Percentiles rank a stretch among this genome's conserved stretches.
These are phyloP conservation scores for Schizochytrium sp. DNA, from an alignment of 108 stramenopile genomes.

Conservation along the genomic window DNA sequence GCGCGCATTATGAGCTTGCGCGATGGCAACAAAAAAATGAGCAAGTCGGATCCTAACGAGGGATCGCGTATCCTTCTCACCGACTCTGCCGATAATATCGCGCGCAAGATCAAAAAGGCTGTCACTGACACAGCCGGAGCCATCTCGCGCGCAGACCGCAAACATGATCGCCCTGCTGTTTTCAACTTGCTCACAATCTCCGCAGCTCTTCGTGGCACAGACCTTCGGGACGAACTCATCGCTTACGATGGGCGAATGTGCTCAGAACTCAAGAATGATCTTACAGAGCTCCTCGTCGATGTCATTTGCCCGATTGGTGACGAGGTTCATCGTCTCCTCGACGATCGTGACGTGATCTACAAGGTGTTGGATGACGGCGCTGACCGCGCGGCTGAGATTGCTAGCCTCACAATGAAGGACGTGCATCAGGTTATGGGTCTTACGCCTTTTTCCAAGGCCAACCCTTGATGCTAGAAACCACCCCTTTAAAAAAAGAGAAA, in stretches of 20 bases:
- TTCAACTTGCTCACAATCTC: conserved; percentile 93
- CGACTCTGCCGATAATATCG: conserved; percentile 80
- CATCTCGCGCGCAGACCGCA: conserved; percentile 88
- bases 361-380: conserved; percentile 81
- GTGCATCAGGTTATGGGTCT: not conserved
- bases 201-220: conserved; percentile 52
- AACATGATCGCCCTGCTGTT: conserved; percentile 73
- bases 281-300: conserved; percentile 83
- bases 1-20: conserved; percentile 95
- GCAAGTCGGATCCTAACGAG: conserved; percentile 83
- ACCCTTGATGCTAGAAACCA: not conserved
- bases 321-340: conserved; percentile 72
- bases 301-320: conserved; percentile 87
- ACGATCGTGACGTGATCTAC: conserved; percentile 68
- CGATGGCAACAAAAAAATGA: conserved; percentile 94
- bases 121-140: conserved; percentile 76
- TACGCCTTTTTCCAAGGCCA: not conserved
- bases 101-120: conserved; percentile 83
- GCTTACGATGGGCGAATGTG: not conserved
- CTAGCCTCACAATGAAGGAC: not conserved
- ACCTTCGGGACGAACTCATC: not conserved
- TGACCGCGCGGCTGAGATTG: conserved; percentile 64
- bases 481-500: no score
- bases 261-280: conserved; percentile 74
- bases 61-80: conserved; percentile 84